Evolutionary conservation across 2,329 filamentous ascomycete species (phyloP).

Genomic region (Didymella pinodella): DNA sequence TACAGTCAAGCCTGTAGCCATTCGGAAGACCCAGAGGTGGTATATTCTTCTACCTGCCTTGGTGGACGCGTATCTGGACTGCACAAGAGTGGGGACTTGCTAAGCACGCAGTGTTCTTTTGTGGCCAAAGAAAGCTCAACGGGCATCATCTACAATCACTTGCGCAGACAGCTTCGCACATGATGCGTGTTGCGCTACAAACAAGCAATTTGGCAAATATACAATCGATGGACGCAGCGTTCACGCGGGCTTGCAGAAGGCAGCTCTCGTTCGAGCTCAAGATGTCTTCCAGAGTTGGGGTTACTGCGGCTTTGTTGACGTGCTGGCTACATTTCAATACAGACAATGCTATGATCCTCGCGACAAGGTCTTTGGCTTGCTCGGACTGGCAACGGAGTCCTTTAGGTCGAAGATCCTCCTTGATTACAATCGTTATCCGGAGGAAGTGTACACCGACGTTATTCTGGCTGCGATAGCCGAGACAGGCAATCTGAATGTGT

Average conservation of each 20-base stretch:
- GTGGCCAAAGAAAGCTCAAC: neutral
- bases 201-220: neutral
- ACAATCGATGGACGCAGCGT: neutral
- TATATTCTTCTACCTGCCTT: constrained; percentile 1
- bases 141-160: neutral
- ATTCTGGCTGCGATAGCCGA: neutral
- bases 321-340: neutral
- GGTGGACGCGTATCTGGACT: constrained; percentile 11
- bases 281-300: neutral
- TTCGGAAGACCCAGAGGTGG: neutral
- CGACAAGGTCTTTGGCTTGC: constrained; percentile 8
- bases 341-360: neutral
- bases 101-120: neutral
- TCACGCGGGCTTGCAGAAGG: neutral
- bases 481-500: neutral
- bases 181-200: neutral
- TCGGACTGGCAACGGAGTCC: neutral
- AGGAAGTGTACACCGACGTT: neutral
- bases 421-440: neutral
- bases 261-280: neutral
- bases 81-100: constrained; percentile 9
- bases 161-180: neutral
- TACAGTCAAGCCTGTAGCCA: neutral
- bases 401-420: neutral
- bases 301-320: neutral